These are phyloP conservation scores for Triangularia setosa DNA, from an alignment of 2,329 filamentous ascomycete genomes.

Conservation along the genomic window DNA sequence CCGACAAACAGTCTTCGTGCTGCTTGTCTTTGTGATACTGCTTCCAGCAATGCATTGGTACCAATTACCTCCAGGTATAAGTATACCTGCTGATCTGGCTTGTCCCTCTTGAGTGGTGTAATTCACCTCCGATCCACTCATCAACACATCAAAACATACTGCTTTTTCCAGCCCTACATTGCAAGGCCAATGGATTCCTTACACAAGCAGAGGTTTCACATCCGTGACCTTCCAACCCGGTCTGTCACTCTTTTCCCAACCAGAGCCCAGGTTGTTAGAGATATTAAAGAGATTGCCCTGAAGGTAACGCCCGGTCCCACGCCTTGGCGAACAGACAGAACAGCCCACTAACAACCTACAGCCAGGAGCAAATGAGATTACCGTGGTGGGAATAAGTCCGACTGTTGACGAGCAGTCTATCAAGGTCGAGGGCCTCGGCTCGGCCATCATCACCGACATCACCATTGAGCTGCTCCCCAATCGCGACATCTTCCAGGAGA, in stretches of 20 bases:
- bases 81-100: slow-evolving; percentile 7
- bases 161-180: neutral
- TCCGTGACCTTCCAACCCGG: slow-evolving; percentile 55
- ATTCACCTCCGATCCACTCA: neutral
- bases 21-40: neutral
- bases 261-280: slow-evolving; percentile 56
- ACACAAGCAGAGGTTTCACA: slow-evolving; percentile 47
- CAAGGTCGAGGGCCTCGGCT: slow-evolving; percentile 56
- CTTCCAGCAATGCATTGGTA: neutral
- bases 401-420: slow-evolving; percentile 53
- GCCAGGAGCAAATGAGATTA: slow-evolving; percentile 55
- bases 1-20: too few relatives aligned
- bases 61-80: slow-evolving; percentile 11
- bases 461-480: slow-evolving; percentile 56
- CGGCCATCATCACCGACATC: slow-evolving; percentile 59
- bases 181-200: slow-evolving; percentile 34
- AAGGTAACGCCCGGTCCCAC: slow-evolving; percentile 32
- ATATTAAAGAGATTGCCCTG: slow-evolving; percentile 52
- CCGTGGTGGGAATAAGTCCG: slow-evolving; percentile 51
- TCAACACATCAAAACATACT: neutral
- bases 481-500: slow-evolving; percentile 49
- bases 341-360: slow-evolving; percentile 24
- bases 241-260: slow-evolving; percentile 61
- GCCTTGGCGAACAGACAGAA: neutral
- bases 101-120: neutral